Evolutionary conservation across 129 eudicot genomes (phyloP).

Genomic region (carrot (Daucus carota)): DNA sequence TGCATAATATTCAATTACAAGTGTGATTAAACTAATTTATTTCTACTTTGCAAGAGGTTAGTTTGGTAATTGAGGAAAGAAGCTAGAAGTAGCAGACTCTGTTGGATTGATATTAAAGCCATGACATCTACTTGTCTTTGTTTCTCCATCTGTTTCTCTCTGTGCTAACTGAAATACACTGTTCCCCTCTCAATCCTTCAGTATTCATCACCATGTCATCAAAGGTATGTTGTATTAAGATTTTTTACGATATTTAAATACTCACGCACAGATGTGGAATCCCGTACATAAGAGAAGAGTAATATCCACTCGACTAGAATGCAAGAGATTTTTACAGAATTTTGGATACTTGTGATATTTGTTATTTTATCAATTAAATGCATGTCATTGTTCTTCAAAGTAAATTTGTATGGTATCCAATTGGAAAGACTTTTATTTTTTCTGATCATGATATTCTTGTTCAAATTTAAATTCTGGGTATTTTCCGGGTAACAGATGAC

Average conservation of each 20-base stretch:
- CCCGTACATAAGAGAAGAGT: neutral
- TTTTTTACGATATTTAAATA: neutral
- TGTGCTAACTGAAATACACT: neutral
- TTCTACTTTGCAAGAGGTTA: neutral
- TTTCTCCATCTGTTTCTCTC: neutral
- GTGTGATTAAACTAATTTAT: neutral
- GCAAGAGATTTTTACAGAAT: neutral
- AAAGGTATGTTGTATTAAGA: neutral
- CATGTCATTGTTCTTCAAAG: neutral
- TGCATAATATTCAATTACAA: neutral
- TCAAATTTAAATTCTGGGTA: neutral
- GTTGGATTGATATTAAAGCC: neutral
- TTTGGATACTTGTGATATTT: neutral
- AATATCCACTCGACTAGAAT: neutral
- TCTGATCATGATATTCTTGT: neutral
- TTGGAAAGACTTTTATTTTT: neutral
- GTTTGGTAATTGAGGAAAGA: neutral
- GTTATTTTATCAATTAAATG: neutral
- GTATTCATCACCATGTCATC: neutral
- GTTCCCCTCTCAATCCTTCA: neutral
- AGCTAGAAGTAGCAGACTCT: neutral
- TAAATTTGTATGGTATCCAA: too few relatives aligned
- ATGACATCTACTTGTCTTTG: neutral
- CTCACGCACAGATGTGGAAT: neutral
- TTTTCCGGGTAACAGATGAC: slow-evolving; percentile 32